Evolutionary conservation across 441 rosid species (phyloP), one percentile per base, ranked within the genome.

Genomic region (Populus trichocarpa): DNA sequence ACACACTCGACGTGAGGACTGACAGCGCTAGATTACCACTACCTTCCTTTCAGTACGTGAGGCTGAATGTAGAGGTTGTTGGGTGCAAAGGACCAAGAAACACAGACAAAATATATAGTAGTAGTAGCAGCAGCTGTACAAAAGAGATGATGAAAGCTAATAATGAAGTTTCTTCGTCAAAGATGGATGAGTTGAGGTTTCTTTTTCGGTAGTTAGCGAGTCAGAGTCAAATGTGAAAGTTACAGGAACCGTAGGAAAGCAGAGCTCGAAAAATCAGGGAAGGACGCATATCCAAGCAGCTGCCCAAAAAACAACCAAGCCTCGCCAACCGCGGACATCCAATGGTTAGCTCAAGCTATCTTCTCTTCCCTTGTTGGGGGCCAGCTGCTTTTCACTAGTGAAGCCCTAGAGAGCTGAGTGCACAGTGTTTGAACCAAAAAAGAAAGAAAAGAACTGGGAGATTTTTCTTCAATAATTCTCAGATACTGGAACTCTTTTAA

Each of bases 61-160:
- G 7, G 61, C 75, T 71, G 16, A 61, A 64, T n/a, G 53, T 16
- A 6, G 42, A 28, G n/a, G 16, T 3, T 46, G 11, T 8, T 23
- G n/a, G 69, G 73, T 69, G 61, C 63, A 77, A 71, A 77, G 66
- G 71, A 71, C 64, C 70, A 61, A 70, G 61, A 74, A 74, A 23
- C 3, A 20, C 22, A 40, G 26, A 30, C 32, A 30, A 30, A 30
- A 30, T 30, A 30, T 30, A 30, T 30, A 28, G 30, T 2, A 28
- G 30, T 2, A 28, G 30, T 3, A 30, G 32, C 32, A 10, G 35
- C 3, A 5, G 5, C 8, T 61, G 32, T 30, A 30, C 32, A 30
- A 30, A 30, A 30, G 32, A 30, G 32, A 30, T 30, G 68, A 42
- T 13, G 26, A 73, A 67, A 75, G 72, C 78, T 75, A 59, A 38